These are phyloP conservation scores for Hypocrella siamensis DNA, from an alignment of 2,329 filamentous ascomycete species.

Conservation along the genomic window DNA sequence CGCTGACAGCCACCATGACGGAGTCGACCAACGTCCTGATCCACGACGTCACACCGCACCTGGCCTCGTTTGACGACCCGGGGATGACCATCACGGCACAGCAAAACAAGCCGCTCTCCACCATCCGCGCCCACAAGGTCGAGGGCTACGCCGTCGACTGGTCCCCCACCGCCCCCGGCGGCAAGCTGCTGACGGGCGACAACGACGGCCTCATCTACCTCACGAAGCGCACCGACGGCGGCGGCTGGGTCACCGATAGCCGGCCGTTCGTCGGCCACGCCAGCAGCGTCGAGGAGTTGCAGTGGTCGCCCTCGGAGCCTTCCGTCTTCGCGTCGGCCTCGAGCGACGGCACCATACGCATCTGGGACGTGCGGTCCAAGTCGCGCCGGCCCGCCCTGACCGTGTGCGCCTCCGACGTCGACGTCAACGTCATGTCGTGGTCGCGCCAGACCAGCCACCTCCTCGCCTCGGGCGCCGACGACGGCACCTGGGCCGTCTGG, in stretches of 20 bases:
- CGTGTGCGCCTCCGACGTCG: slow-evolving; percentile 66
- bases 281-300: slow-evolving; percentile 80
- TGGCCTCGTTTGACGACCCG: slow-evolving; percentile 78
- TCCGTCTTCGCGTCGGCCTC: slow-evolving; percentile 92
- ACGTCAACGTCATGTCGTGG: slow-evolving; percentile 97
- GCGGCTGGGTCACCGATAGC: slow-evolving; percentile 77
- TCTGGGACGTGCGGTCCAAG: slow-evolving; percentile 92
- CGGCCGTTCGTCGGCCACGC: slow-evolving; percentile 72
- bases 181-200: slow-evolving; percentile 84
- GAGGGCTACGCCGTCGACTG: slow-evolving; percentile 98
- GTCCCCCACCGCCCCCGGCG: slow-evolving; percentile 62
- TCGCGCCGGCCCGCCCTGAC: slow-evolving; percentile 75
- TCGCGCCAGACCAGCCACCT: slow-evolving; percentile 77
- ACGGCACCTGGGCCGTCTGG: slow-evolving; percentile 92
- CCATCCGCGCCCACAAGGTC: slow-evolving; percentile 76
- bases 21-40: slow-evolving; percentile 81
- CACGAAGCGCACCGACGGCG: slow-evolving; percentile 74
- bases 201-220: slow-evolving; percentile 79
- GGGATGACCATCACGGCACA: slow-evolving; percentile 65
- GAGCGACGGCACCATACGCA: slow-evolving; percentile 83
- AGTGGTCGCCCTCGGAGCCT: slow-evolving; percentile 88
- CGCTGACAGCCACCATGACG: slow-evolving; percentile 80
- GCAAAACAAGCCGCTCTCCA: slow-evolving; percentile 78
- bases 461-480: slow-evolving; percentile 81
- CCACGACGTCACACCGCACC: slow-evolving; percentile 84